phyloP scores from a whole-genome alignment of 192 early-diverging fungal genomes.

The Mortierella antarctica region DNA sequence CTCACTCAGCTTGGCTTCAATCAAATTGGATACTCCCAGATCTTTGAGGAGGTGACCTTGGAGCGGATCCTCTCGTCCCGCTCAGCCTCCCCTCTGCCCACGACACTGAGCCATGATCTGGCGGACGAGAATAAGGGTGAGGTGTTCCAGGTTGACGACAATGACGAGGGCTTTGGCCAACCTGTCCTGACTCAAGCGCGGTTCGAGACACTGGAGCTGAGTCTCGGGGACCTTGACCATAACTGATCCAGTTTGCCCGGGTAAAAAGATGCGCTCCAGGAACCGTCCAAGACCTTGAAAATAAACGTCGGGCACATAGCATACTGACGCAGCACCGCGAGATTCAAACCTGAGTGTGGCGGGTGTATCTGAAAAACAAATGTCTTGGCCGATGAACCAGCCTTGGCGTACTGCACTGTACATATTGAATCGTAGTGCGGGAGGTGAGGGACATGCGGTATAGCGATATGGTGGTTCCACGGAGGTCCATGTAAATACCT shows the following conservation, averaged over 20 bases:
- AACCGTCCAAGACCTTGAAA: too few relatives aligned
- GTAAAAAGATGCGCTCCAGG: background rate
- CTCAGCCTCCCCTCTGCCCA: background rate
- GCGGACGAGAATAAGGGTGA: background rate
- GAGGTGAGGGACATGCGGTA: too few relatives aligned
- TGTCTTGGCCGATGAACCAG: too few relatives aligned
- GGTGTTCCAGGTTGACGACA: background rate
- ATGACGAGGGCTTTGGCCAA: background rate
- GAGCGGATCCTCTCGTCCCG: conserved; percentile 39
- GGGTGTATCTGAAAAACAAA: too few relatives aligned
- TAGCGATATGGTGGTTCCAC: too few relatives aligned
- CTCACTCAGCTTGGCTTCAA: conserved; percentile 66
- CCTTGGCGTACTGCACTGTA: too few relatives aligned
- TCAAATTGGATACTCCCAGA: conserved; percentile 59
- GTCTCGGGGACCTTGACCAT: conserved; percentile 19
- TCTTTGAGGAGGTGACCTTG: conserved; percentile 78
- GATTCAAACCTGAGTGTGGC: too few relatives aligned
- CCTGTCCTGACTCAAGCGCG: conserved; percentile 1
- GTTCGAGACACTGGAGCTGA: conserved; percentile 31
- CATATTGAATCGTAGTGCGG: too few relatives aligned
- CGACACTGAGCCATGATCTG: background rate
- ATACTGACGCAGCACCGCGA: too few relatives aligned
- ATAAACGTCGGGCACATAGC: too few relatives aligned
- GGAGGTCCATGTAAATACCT: too few relatives aligned
- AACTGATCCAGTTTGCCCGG: background rate